Base-by-base conservation (phyloP, 352 stramenopile genomes). In the Globisporangium echinulatum region DNA sequence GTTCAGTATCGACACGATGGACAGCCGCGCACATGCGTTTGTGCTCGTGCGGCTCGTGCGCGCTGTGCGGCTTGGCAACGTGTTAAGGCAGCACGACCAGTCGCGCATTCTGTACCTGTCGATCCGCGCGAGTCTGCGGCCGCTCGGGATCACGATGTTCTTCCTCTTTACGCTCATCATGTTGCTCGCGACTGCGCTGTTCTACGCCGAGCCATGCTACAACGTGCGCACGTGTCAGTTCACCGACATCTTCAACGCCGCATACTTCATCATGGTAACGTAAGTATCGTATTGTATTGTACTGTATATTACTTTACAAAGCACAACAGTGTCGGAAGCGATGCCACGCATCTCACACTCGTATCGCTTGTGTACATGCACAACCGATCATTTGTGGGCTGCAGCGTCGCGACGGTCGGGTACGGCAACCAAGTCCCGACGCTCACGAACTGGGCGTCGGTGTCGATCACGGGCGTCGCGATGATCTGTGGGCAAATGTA, bases 211-310 rank as follows among this genome's bases (percentile, higher is more conserved):
- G 58, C 83, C 80, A 13, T 92, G 83, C 52, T 90, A 90, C 53
- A 82, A 90, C 51, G 59, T 90, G 40, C 70, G 79, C 40, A 91
- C 81, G 11, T 92, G 83, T 60, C 69, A 74, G 17, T 93, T 93
- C 59, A 92, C 81, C 14, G 84, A 91, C 61, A 88, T 91, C 42
- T 90, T 91, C 67, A 93, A 93, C 61, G 75, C 84, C 11, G 79
- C 71, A 1, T 93, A 93, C 51, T 93, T 91, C 64, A 78, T 90
- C 58, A 88, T 93, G 76, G 71, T 90, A 62, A 90, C 84, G 83
- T 92, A 86, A 49, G 70, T 83, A 25, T 50, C 33, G 6, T 56
- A 9, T 14, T 17, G 36, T n/a, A 19, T 43, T 40, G 25, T 25
- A 25, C 19, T 25, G 19, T 25, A 25, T 25, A 1, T 25, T 25